Base-by-base conservation (phyloP, 176 grass and related monocot genomes). In the Echinochloa phyllopogon region DNA sequence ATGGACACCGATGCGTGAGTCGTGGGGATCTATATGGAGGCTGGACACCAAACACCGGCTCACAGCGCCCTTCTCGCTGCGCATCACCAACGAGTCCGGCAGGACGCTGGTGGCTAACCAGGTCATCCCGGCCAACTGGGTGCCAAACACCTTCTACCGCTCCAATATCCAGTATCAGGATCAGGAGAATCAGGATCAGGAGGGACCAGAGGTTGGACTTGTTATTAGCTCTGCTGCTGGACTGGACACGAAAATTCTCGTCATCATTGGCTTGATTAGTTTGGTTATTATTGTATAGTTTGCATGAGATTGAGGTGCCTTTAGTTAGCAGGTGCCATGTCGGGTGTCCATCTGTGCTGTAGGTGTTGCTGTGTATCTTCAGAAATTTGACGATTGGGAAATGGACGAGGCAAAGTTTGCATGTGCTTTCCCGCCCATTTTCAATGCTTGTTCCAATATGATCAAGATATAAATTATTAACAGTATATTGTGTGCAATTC, bases 61-160 rank as follows among this genome's bases (percentile, higher is more conserved):
- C 6, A 36, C 66, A 14, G 84, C 74, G 4, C 95, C 95, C 4
- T 98, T 98, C 84, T 95, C 95, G 2, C 74, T 98, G 38, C 88
- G 84, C 78, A 89, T 93, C 51, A 88, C 92, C 60, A 90, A 86
- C 86, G 83, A 77, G 63, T 89, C 81, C 65, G 78, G 86, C 75
- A 91, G 78, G 84, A 33, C 3, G 25, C 80, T 94, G 9, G 88
- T 97, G 13, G 95, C 92, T 13, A 75, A 74, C 69, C 49, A 95
- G 29, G 76, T 93, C 69, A 93, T 97, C 78, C 95, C 95, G 38
- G 84, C 83, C 1, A 91, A 89, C 70, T 97, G 95, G 95, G 49
- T 63, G 1, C 75, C 92, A 11, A 89, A 51, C 43, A 52, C 84
- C 21, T 85, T 82, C 75, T 95, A 98, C 80, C 81, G 70, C 3